phyloP scores from a whole-genome alignment of 371 early-diverging fungal species.

The Dichotomocladium elegans region DNA sequence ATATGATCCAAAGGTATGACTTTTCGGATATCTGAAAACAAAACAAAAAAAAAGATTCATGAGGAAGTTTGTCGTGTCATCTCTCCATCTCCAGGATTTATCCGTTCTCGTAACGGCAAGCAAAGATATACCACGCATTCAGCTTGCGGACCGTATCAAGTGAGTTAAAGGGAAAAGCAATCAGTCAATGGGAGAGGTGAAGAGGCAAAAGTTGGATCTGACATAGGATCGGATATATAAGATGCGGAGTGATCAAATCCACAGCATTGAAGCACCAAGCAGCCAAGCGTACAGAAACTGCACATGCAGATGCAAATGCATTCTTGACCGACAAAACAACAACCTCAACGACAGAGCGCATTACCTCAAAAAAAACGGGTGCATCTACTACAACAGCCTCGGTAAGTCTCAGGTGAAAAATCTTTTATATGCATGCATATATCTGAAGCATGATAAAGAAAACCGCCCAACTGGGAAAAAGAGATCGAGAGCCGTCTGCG shows the following conservation, averaged over 20 bases:
- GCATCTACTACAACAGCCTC: too few species aligned
- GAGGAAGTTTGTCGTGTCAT: not conserved
- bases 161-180: too few species aligned
- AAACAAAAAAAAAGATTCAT: not conserved
- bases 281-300: not conserved
- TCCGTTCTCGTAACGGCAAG: constrained; percentile 5
- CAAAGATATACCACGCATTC: constrained; percentile 9
- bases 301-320: not conserved
- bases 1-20: constrained; percentile 8
- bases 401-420: too few species aligned
- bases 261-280: not conserved
- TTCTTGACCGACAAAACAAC: too few species aligned
- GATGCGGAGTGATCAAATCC: not conserved
- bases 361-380: too few species aligned
- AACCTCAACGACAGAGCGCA: too few species aligned
- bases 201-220: too few species aligned
- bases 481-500: too few species aligned
- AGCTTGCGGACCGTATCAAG: constrained; percentile 31
- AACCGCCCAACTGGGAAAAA: too few species aligned
- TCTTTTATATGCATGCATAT: too few species aligned
- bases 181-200: not conserved
- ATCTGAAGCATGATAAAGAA: too few species aligned
- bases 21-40: not conserved
- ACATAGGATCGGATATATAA: too few species aligned
- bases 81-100: constrained; percentile 3